Percentiles rank a stretch among this genome's conserved stretches.
Evolutionary conservation across 2,329 filamentous ascomycete species (phyloP).

Genomic region (Ceratocystis huliohia): DNA sequence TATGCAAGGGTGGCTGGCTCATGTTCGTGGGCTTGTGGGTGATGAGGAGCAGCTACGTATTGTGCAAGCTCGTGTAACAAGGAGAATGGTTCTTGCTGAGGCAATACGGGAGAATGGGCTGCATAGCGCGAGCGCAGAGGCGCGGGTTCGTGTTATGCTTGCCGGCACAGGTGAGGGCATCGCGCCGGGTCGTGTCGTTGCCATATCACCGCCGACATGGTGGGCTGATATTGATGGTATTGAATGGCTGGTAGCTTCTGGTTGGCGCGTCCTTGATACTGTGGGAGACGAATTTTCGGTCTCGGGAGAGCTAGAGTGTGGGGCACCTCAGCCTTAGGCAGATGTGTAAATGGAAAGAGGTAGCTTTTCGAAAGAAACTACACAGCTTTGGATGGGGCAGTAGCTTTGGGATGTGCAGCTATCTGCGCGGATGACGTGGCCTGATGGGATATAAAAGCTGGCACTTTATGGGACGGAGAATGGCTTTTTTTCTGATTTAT

Average conservation of each 20-base stretch:
- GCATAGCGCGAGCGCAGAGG: background rate
- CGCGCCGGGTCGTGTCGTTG: background rate
- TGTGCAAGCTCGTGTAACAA: background rate
- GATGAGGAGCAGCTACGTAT: background rate
- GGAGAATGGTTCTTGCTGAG: constrained; percentile 2
- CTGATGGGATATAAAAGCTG: background rate
- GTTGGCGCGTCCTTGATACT: constrained; percentile 8
- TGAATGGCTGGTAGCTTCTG: constrained; percentile 13
- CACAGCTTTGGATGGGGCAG: background rate
- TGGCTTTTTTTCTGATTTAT: background rate
- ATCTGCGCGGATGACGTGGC: background rate
- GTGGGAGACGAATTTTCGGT: background rate
- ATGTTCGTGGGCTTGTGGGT: constrained; percentile 25
- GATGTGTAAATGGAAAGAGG: background rate
- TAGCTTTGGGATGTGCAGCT: background rate
- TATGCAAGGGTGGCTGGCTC: constrained; percentile 33
- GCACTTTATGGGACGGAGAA: background rate
- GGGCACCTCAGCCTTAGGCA: background rate
- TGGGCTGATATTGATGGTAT: background rate
- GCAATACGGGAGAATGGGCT: background rate
- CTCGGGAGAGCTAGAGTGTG: background rate
- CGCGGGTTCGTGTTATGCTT: background rate
- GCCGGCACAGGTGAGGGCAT: constrained; percentile 1
- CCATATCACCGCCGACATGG: constrained; percentile 12
- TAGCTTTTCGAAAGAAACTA: background rate